Percentiles rank a stretch among this genome's conserved stretches.
Conservation (phyloP, 1,284 basidiomycete species). For the Phellinidium pouzarii region DNA sequence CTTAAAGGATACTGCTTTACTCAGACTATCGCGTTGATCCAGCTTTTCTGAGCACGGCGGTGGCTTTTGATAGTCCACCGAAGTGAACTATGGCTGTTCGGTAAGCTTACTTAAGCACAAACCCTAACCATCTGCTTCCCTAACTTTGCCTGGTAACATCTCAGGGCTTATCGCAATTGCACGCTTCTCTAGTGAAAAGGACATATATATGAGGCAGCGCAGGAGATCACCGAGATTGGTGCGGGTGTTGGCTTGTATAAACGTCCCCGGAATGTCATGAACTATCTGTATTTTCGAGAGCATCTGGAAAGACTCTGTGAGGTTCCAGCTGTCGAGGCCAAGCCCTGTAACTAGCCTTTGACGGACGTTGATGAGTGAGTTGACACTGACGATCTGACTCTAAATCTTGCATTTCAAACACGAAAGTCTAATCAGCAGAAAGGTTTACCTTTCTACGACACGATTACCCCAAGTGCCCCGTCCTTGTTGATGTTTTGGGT, state of each 20-base stretch:
- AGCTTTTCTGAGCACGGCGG: too few relatives aligned
- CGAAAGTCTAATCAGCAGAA: conserved; percentile 31
- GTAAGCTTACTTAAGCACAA: too few relatives aligned
- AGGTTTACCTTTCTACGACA: conserved; percentile 26
- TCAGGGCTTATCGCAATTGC: too few relatives aligned
- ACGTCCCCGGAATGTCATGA: conserved; percentile 22
- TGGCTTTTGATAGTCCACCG: too few relatives aligned
- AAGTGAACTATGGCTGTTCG: too few relatives aligned
- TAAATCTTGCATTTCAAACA: conserved; percentile 28
- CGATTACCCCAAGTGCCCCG: conserved; percentile 28
- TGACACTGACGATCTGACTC: background rate
- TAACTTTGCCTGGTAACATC: too few relatives aligned
- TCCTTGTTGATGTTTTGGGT: background rate
- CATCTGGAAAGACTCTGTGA: conserved; percentile 15
- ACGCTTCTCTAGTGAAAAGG: conserved; percentile 24
- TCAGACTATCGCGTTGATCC: too few relatives aligned
- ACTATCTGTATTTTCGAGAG: conserved; percentile 23
- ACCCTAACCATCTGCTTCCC: too few relatives aligned
- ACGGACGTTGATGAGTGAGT: background rate
- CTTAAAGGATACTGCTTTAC: too few relatives aligned
- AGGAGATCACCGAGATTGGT: conserved; percentile 34
- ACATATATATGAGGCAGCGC: conserved; percentile 38
- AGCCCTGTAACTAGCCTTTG: background rate
- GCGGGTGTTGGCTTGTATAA: conserved; percentile 33
- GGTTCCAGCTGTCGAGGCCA: background rate